Base-by-base conservation (phyloP, 2,329 filamentous ascomycete species). In the Clonostachys sp. region DNA sequence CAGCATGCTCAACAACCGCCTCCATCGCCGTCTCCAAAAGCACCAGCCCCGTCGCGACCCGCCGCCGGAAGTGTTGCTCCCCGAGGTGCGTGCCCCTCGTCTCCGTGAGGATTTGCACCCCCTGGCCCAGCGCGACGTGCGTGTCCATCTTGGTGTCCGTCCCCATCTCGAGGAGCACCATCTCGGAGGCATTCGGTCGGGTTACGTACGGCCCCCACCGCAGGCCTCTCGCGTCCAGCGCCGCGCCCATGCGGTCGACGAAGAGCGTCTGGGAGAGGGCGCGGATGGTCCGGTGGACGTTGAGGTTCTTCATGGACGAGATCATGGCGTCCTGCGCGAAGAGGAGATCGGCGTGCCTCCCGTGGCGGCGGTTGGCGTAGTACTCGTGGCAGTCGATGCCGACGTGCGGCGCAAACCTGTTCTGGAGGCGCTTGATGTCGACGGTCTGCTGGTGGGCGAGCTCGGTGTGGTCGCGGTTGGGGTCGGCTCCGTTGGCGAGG, bases 291-390 rank as follows among this genome's bases (percentile, higher is more conserved):
- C 50, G 36, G 45, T 65, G 54, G 34, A 65, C 63, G 6, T 65
- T 65, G 5, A 63, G 45, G 30, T 65, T 65, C 52, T 65, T 65
- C 7, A 61, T 61, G 1, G 62, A 60, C 0, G 62, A 63, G 41
- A 65, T 63, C 5, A 61, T 54, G 2, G 57, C 60, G 40, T 64
- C 61, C 3, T 59, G 50, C 1, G 54, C 55, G 1, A 52, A 44
- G 12, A 57, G 47, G 49, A 51, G 53, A 4, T 64, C 59, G 24
- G 46, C 45, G 4, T 57, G 49, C 0, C 50, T 50, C 1, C 61
- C 61, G 7, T 52, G 58, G 30, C 46, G 46, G 0, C 51, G 44
- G 5, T 30, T 42, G 0, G 59, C 55, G 1, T 54, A 55, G 35
- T 61, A 65, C 45, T 64, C 62, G 35, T 64, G 62, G 49, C 57